These are phyloP conservation scores for Salix koriyanagi DNA, from an alignment of 345 rosid species.

Conservation along the genomic window DNA sequence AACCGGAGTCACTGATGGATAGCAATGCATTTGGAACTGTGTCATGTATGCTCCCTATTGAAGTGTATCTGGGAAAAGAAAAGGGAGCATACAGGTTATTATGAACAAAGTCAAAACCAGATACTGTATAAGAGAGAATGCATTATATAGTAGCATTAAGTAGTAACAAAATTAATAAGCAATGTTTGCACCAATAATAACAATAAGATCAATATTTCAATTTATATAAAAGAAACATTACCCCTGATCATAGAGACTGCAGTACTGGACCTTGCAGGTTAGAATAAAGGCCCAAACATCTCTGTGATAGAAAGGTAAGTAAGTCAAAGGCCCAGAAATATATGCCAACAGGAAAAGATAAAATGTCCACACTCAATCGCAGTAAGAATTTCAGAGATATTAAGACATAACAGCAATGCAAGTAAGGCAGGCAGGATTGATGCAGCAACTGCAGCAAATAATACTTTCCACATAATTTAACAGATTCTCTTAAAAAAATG, in stretches of 20 bases:
- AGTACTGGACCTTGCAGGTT: conserved; percentile 89
- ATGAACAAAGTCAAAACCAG: neutral
- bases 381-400: neutral
- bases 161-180: neutral
- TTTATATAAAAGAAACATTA: conserved; percentile 31
- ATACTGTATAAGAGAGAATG: neutral
- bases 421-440: neutral
- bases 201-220: conserved; percentile 10
- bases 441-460: neutral
- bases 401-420: neutral
- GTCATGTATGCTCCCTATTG: conserved; percentile 91
- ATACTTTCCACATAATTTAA: neutral
- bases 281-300: conserved; percentile 96
- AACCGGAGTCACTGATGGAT: conserved; percentile 37
- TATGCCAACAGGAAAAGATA: neutral
- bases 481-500: neutral
- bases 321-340: conserved; percentile 16
- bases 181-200: conserved; percentile 1
- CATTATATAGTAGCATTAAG: neutral
- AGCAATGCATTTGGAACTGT: conserved; percentile 85
- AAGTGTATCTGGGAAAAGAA: conserved; percentile 64
- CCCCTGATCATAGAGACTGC: conserved; percentile 98
- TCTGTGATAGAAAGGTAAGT: conserved; percentile 42
- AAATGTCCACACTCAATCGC: neutral
- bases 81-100: neutral